Conservation (phyloP, 495 filamentous ascomycete species). For the Aspergillus sclerotioniger region DNA sequence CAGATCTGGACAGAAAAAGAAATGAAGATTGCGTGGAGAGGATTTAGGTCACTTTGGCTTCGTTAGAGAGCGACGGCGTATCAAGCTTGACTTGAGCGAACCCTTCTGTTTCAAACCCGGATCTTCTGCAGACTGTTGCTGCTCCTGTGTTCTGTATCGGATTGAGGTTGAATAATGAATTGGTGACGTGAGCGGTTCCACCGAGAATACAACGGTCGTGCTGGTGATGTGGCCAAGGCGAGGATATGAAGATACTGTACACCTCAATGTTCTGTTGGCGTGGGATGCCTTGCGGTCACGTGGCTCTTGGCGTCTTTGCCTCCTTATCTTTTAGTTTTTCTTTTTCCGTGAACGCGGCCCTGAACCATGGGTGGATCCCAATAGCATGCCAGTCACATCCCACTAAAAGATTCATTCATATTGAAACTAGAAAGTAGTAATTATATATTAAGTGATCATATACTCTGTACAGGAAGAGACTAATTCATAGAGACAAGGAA, state of each 20-base stretch:
- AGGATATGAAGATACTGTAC: neutral
- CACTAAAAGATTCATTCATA: neutral
- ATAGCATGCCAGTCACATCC: no score
- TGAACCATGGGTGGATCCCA: neutral
- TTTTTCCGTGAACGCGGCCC: neutral
- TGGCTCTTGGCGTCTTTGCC: slow-evolving; percentile 20
- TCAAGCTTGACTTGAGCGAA: slow-evolving; percentile 32
- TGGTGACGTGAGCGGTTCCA: slow-evolving; percentile 2
- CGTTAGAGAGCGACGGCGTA: slow-evolving; percentile 43
- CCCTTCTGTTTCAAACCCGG: slow-evolving; percentile 35
- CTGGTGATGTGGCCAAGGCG: slow-evolving; percentile 11
- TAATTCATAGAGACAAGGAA: neutral
- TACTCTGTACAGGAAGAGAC: slow-evolving; percentile 12
- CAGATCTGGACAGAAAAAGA: slow-evolving; percentile 22
- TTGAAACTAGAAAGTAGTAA: slow-evolving; percentile 8
- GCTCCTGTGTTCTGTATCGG: neutral
- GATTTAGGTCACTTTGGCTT: slow-evolving; percentile 46
- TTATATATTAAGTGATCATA: slow-evolving; percentile 40
- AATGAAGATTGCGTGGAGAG: slow-evolving; percentile 28
- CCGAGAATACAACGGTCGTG: neutral
- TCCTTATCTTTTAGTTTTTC: slow-evolving; percentile 8
- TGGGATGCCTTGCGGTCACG: slow-evolving; percentile 10
- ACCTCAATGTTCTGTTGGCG: slow-evolving; percentile 6
- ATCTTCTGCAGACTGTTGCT: slow-evolving; percentile 12
- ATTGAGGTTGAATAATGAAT: neutral